Evolutionary conservation across 176 grass and related monocot species (phyloP).

Genomic region (Saccharum spontaneum): DNA sequence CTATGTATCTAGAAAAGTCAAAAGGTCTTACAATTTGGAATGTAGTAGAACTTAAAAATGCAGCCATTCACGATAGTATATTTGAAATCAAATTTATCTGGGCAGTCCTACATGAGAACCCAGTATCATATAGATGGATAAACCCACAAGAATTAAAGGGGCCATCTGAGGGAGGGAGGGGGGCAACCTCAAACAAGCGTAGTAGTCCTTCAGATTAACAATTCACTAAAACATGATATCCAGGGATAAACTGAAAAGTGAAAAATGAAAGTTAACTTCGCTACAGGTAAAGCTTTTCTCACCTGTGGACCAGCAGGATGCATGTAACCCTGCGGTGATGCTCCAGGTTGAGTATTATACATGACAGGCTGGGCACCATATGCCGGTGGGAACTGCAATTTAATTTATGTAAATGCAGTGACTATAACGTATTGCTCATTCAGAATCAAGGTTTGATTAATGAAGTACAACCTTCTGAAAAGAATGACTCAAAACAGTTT

Average conservation of each 20-base stretch:
- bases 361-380: slow-evolving; percentile 61
- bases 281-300: slow-evolving; percentile 14
- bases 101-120: not conserved
- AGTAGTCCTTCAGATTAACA: not conserved
- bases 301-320: slow-evolving; percentile 55
- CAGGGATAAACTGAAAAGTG: not conserved
- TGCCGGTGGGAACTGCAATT: slow-evolving; percentile 51
- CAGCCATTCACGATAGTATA: not conserved
- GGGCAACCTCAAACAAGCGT: not conserved
- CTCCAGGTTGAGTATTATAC: slow-evolving; percentile 61
- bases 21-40: not conserved
- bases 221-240: not conserved
- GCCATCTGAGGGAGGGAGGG: not conserved
- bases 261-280: slow-evolving; percentile 9
- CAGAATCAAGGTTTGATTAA: not conserved
- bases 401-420: slow-evolving; percentile 4
- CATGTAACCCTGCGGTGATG: slow-evolving; percentile 60
- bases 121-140: not conserved
- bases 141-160: not conserved
- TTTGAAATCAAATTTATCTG: not conserved
- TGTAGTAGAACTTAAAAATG: not conserved
- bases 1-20: not conserved
- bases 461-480: not conserved
- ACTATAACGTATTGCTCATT: not conserved
- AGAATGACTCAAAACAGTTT: not conserved